Evolutionary conservation across 2,329 filamentous ascomycete species (phyloP), one percentile per base, ranked within the genome.

Genomic region (Sphaerulina vaccinii): DNA sequence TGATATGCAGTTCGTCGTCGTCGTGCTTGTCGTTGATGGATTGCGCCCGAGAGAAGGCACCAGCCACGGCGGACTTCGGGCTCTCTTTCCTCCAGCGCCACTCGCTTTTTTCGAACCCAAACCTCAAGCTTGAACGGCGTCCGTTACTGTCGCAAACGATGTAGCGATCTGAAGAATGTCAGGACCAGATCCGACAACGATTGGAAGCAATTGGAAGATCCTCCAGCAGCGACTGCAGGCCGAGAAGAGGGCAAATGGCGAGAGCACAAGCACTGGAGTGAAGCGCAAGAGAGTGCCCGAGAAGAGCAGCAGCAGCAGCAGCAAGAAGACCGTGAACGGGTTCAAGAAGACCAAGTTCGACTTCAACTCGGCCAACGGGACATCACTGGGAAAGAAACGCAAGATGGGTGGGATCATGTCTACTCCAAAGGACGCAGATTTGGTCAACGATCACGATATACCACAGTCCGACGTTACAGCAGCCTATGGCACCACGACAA

Each of bases 181-280:
- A 18, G 60, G 59, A 16, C 44, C 65, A 61, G 68, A 74, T 57
- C 57, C 71, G 43, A 62, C 46, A 19, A 67, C 68, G 49, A 64
- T 77, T 40, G 75, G 74, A 60, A 76, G 74, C 65, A 91, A 91
- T 68, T 91, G 87, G 87, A 90, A 89, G 72, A 86, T 81, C 72
- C 77, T 91, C 49, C 86, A 90, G 72, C 79, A 80, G 59, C 79
- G 79, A 62, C 72, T 70, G 46, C 59, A 69, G 54, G 52, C 73
- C 56, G 66, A 66, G 54, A 63, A 73, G 61, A 70, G 62, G 64
- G 58, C 57, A 24, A 63, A 65, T 35, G 65, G 54, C 19, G 62
- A 65, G 37, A 50, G 46, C 54, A 57, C 63, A 36, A 50, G 46
- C 54, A 57, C 63, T 64, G 61, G 55, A 58, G 53, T 63, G 62